Evolutionary conservation across 2,329 filamentous ascomycete genomes (phyloP), one percentile per base, ranked within the genome.

Genomic region (Stemphylium lycopersici): DNA sequence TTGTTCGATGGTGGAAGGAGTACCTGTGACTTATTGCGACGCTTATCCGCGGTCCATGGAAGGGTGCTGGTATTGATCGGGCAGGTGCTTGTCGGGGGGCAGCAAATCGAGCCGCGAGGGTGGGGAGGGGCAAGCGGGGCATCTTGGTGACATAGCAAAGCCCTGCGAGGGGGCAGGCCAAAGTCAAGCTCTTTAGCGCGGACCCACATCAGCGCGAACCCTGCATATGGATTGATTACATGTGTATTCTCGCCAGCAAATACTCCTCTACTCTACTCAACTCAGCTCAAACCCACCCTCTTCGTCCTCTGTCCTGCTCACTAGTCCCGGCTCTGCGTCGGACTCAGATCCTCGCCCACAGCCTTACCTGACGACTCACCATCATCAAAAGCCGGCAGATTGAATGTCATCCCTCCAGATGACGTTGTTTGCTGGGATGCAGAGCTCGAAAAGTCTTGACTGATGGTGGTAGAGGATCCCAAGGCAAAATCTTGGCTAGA

Each of bases 1-100:
- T 58, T 50, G 57, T 56, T 38, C 43, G 54, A 63, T 49, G 43
- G 31, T 29, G 33, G 37, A 41, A 37, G 40, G 43, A 38, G 24
- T 16, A 41, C 24, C 29, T 29, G 31, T 24, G 34, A 34, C 45
- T 51, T 38, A 43, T 39, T 38, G 44, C 40, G 22, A 62, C 70
- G 70, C 67, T 66, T 74, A 73, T 63, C 61, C 56, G 63, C 69
- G 69, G 69, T 62, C 58, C 38, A 60, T 43, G 61, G 15, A 10
- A 16, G 22, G 38, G 29, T 55, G 55, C 55, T 40, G 61, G 52
- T 48, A 65, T 61, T 34, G 66, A 70, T 65, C 59, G 69, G 71
- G 70, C 63, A 72, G 70, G 68, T 66, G 58, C 48, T 48, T 55
- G 65, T 63, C 57, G 57, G 55, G 50, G 52, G 39, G 47, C 45